phyloP scores from a whole-genome alignment of 345 rosid species.

The Microcos paniculata region DNA sequence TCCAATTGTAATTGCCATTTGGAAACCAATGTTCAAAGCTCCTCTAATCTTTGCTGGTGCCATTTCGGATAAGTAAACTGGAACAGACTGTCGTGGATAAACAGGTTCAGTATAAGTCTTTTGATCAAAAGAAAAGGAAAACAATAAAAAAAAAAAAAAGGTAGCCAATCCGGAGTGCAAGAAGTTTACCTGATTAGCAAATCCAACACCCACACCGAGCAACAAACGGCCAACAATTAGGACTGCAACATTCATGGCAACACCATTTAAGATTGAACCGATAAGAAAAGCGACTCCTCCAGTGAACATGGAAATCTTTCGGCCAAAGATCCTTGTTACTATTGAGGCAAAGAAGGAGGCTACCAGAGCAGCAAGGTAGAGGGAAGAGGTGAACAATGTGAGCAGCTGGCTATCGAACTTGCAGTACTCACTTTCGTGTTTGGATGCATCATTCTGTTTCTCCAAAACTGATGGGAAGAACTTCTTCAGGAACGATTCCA shows the following conservation, averaged over 20 bases:
- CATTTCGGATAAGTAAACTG: constrained; percentile 5
- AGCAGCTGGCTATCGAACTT: constrained; percentile 67
- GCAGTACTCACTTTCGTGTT: constrained; percentile 58
- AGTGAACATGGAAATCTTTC: constrained; percentile 61
- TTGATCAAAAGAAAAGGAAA: not conserved
- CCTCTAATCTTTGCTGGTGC: not conserved
- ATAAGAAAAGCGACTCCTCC: constrained; percentile 61
- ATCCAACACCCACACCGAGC: constrained; percentile 84
- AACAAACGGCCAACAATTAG: constrained; percentile 66
- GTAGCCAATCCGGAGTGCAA: not conserved
- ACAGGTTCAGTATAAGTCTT: too few relatives aligned
- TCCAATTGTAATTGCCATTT: constrained; percentile 11
- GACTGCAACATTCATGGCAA: constrained; percentile 50
- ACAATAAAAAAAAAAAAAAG: not conserved
- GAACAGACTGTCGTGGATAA: not conserved
- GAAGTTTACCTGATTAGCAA: constrained; percentile 66
- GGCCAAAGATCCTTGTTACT: constrained; percentile 52
- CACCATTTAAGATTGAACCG: constrained; percentile 64
- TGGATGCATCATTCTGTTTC: constrained; percentile 21
- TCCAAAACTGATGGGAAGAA: constrained; percentile 59
- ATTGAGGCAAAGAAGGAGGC: constrained; percentile 66
- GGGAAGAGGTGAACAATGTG: constrained; percentile 77
- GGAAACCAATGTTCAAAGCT: constrained; percentile 18
- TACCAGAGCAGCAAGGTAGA: constrained; percentile 66
- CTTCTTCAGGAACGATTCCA: constrained; percentile 60